Evolutionary conservation across 2,329 filamentous ascomycete genomes (phyloP), one percentile per base, ranked within the genome.

Genomic region (Fusarium continuum): DNA sequence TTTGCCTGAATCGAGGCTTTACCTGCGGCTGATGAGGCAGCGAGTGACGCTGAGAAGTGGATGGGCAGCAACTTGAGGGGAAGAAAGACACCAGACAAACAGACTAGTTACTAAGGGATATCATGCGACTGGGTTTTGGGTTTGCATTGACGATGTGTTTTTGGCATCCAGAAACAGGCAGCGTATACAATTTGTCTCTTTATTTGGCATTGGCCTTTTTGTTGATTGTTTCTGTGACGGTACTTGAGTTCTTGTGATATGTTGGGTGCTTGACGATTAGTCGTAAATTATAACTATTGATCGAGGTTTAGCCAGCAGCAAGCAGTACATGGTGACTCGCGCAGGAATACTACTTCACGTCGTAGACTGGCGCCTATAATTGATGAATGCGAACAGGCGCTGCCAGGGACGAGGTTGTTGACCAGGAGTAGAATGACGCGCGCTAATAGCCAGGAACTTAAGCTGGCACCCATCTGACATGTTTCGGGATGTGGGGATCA

Each of bases 71-170:
- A 58, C 17, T 38, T 61, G 62, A 58, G 65, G 65, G 68, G 70
- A 69, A 70, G 68, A 68, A 70, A 65, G 69, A 70, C 72, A 73
- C 69, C 75, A 76, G 72, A 75, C 72, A 75, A 69, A 76, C 65
- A 73, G 64, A 73, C 70, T 73, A 75, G 73, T 73, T 74, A 72
- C 65, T 71, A 68, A 72, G 74, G 76, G 71, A 74, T 73, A 73
- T 73, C 68, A 71, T 72, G 73, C 72, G 73, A 70, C 70, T 75
- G 73, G 75, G 67, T 70, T 75, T 76, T 74, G 72, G 73, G 72
- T 73, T 77, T 74, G 72, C 76, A 75, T 76, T 67, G 65, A 75
- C 64, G 65, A 70, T 65, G 66, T 74, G 68, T 64, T 70, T 71
- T 68, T 71, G 59, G 60, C 65, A 69, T 69, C 67, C 67, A 71